A percentile compares a stretch with the other conserved stretches of the same genome.
Conservation (phyloP, 2,329 filamentous ascomycete species). For the Epichloe sylvatica region DNA sequence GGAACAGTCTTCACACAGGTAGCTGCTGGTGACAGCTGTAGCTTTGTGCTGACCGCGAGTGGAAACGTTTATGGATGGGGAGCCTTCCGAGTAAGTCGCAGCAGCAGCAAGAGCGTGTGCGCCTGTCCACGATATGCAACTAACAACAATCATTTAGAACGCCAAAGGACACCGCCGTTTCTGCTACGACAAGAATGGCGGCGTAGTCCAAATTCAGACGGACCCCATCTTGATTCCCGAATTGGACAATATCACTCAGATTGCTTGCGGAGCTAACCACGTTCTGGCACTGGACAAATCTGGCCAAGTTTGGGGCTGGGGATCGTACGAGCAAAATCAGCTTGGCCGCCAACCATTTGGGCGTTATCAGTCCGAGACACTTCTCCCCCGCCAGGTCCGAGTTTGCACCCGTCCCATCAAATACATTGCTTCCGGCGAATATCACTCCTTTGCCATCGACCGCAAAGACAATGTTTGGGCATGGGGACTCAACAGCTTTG, state of each 20-base stretch:
- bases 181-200: conserved; percentile 39
- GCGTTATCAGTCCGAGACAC: conserved; percentile 47
- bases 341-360: conserved; percentile 46
- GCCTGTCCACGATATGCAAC: neutral
- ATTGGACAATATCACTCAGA: conserved; percentile 51
- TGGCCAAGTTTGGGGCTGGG: conserved; percentile 56
- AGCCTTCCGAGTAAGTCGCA: conserved; percentile 51
- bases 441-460: conserved; percentile 72
- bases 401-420: conserved; percentile 44
- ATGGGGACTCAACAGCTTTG: conserved; percentile 82
- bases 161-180: conserved; percentile 17
- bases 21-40: conserved; percentile 59
- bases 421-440: conserved; percentile 50
- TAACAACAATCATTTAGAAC: conserved; percentile 2
- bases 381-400: conserved; percentile 45
- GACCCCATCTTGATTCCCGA: conserved; percentile 42
- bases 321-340: conserved; percentile 54
- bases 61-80: conserved; percentile 74
- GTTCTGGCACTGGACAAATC: conserved; percentile 52
- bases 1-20: conserved; percentile 50
- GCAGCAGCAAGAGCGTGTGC: conserved; percentile 27
- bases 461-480: conserved; percentile 56
- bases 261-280: conserved; percentile 58
- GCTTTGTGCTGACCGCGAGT: conserved; percentile 61
- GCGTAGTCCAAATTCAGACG: conserved; percentile 30